phyloP scores from a whole-genome alignment of 176 grass and related monocot genomes.

The Areca catechu region DNA sequence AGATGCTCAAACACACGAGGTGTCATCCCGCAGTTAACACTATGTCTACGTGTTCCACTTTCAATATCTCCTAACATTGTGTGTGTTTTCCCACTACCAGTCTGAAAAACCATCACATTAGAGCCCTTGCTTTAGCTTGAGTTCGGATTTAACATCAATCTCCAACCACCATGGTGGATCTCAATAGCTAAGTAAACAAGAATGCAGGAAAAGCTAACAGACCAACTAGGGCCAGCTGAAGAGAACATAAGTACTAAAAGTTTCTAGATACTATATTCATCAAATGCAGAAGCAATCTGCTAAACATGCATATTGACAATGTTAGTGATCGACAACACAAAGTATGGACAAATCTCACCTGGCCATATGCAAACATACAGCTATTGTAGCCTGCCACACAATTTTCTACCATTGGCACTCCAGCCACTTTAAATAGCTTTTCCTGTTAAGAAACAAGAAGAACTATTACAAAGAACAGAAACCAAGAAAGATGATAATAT shows the following conservation, averaged over 20 bases:
- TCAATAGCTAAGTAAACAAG: not conserved
- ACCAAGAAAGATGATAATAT: not conserved
- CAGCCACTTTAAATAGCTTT: conserved; percentile 80
- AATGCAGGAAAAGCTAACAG: not conserved
- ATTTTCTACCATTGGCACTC: conserved; percentile 93
- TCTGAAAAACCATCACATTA: conserved; percentile 35
- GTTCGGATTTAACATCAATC: no score
- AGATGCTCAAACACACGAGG: conserved; percentile 97
- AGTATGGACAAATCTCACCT: conserved; percentile 36
- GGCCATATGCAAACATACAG: conserved; percentile 97
- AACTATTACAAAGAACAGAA: not conserved
- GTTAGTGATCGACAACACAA: not conserved
- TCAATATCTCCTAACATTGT: conserved; percentile 98
- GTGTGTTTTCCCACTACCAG: conserved; percentile 94
- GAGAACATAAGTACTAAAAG: not conserved
- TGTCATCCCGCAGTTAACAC: conserved; percentile 86
- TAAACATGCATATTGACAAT: no score
- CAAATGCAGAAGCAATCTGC: no score
- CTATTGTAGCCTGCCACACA: conserved; percentile 93
- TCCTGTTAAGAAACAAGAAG: conserved; percentile 40
- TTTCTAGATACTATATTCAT: not conserved
- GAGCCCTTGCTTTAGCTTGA: no score
- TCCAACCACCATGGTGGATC: not conserved
- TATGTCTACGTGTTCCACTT: conserved; percentile 86
- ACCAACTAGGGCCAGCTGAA: not conserved